Base-by-base conservation (phyloP, 1,284 basidiomycete genomes). In the Phlebopus sp. region DNA sequence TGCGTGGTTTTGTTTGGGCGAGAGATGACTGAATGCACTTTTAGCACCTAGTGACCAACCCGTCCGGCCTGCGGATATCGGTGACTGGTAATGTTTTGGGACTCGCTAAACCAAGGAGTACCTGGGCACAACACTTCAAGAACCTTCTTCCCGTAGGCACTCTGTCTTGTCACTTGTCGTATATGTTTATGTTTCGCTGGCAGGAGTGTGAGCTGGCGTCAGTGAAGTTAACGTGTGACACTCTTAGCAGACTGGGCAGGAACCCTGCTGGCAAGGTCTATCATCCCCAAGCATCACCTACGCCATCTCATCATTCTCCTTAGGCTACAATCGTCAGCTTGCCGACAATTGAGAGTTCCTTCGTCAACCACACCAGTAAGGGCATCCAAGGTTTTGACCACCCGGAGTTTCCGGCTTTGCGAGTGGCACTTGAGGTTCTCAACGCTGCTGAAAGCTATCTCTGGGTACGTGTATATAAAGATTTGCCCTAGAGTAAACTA, bases 361-460 rank as follows among this genome's bases (percentile, higher is more conserved):
- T 87, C 67, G 87, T 85, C 13, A 82, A 78, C 21, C 90, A 96
- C 63, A 86, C 84, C 11, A 79, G 90, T 0, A 90, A 86, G 61
- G 86, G 88, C 34, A 82, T 92, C 38, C 72, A 76, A 61, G 91
- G 92, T 14, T 93, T 88, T 64, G 68, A 81, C 52, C 86, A 97
- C 64, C 82, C 87, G 1, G 92, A 97, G 55, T 86, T 86, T 50
- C 88, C 96, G 1, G 88, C 89, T 13, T 71, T 97, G 29, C 80
- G 84, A 29, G 81, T 99, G n/a, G 86, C 94, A 1, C 71, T 88
- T 6, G 88, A 94, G 53, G 83, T 95, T 4, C 73, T 99, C 41
- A 97, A 97, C 58, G 96, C 93, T 2, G 86, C 94, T 42, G 97
- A 99, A 72, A 90, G 90, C 55, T 97, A 88, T 67, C 81, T 99